Evolutionary conservation across 495 filamentous ascomycete species (phyloP), one percentile per base, ranked within the genome.

Genomic region (Penicillium parvum): DNA sequence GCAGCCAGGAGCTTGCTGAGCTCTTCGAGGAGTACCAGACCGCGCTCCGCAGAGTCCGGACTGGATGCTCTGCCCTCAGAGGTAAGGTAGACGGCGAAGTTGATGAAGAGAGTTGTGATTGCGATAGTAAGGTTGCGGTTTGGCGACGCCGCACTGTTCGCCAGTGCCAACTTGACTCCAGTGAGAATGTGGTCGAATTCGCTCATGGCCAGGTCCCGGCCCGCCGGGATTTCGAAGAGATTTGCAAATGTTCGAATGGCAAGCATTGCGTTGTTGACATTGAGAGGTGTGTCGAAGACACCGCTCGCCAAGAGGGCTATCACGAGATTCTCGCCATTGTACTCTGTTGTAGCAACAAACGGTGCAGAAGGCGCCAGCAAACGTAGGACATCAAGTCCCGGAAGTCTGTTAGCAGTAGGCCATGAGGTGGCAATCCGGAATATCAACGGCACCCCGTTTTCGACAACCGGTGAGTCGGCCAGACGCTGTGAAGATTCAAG

Each of bases 111-210:
- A 6, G 94, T 94, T 8, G 86, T 80, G 15, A 89, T 61, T 0
- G 92, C 94, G 40, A 95, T 82, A 33, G 82, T 76, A 6, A 94
- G 66, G 53, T 94, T 96, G 26, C 82, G 81, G 50, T 94, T 92
- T n/a, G 71, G 71, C 1, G 78, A 72, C 3, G 43, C 41, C 37
- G 52, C 64, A 25, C 74, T 58, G 27, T 55, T 73, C 1, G 74
- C 60, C 18, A 72, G 51, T 2, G 65, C 54, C 1, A 68, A 61
- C 27, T 72, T 75, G 4, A 76, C 70, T 18, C 78, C 60, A 9
- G 69, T 63, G 8, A 79, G 54, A 21, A 82, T 71, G 30, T 68
- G 63, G 43, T 84, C 79, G 37, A 86, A 86, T 22, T 74, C 64
- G 11, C 63, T 60, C 3, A 77, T 65, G 1, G 77, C 77, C 1